Percentiles rank a stretch among this genome's conserved stretches.
Conservation (phyloP, 2,329 filamentous ascomycete genomes). For the Hypoxylon rubiginosum region DNA sequence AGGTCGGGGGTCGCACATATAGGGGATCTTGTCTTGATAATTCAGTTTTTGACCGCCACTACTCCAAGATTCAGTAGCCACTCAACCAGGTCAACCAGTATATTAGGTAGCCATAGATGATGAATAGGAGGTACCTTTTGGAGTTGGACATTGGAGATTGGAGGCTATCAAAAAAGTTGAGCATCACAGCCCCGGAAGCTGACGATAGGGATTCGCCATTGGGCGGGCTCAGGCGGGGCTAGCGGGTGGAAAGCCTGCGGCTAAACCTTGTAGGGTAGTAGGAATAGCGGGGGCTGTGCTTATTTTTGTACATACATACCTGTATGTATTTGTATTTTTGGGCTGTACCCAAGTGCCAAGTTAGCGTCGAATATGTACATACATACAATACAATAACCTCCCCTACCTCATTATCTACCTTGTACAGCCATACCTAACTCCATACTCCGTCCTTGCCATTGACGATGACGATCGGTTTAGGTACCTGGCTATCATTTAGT, state of each 20-base stretch:
- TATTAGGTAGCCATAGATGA: not conserved
- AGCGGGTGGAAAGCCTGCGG: conserved; percentile 3
- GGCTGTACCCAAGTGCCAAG: conserved; percentile 14
- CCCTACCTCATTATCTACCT: too few species aligned
- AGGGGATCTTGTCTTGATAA: not conserved
- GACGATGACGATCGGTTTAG: not conserved
- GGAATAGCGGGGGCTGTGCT: conserved; percentile 34
- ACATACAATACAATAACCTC: too few species aligned
- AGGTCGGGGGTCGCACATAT: not conserved
- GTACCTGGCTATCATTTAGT: conserved; percentile 3
- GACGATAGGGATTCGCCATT: conserved; percentile 27
- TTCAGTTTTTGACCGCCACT: not conserved
- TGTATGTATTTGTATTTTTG: too few species aligned
- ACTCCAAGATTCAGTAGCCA: not conserved
- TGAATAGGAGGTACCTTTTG: not conserved
- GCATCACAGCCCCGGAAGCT: conserved; percentile 34
- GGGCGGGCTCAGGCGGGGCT: conserved; percentile 17
- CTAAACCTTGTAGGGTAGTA: conserved; percentile 25
- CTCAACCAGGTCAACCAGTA: not conserved
- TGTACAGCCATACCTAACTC: too few species aligned
- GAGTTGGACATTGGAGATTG: not conserved
- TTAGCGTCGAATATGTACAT: too few species aligned
- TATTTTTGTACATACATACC: too few species aligned
- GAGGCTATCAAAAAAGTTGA: not conserved
- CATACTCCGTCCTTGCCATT: not conserved